Evolutionary conservation across 169 alveolate genomes (phyloP), one percentile per base, ranked within the genome.

Genomic region (Plasmodium gonderi): DNA sequence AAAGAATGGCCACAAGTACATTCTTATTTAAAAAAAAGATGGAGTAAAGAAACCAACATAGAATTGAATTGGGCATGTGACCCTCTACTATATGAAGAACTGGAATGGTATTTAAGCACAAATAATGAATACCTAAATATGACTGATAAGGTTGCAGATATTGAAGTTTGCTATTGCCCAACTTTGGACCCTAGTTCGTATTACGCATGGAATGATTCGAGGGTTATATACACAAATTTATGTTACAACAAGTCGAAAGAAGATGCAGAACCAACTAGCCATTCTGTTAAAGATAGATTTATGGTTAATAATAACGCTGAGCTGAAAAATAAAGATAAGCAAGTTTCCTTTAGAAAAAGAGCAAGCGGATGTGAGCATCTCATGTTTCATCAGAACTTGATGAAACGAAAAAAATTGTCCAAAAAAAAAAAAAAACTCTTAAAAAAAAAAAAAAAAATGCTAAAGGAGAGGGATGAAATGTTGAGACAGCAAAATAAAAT

Each of bases 121-220:
- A 91, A 91, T 80, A 92, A 91, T 60, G 94, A 91, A 92, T 93
- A 79, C 23, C 89, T 90, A 20, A 94, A 94, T 36, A 82, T 80
- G 94, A 85, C 96, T 8, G 92, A 83, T 17, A 77, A 51, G 42
- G 96, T 94, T 29, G 94, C 91, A 47, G 94, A 94, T 40, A 91
- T 91, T 74, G 95, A 94, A 64, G 94, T 94, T 5, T 94, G 96
- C 44, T 94, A 79, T 54, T 94, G 96, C 67, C 95, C 94, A 26
- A 94, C 96, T 26, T 74, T 94, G 23, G 79, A 94, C 14, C 96
- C 96, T 4, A 72, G 76, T 26, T 91, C 91, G 14, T 82, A 89
- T 65, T 94, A 91, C 80, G 96, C 95, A 2, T 94, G 96, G 96
- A 94, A 91, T 77, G 96, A 94, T 38, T 94, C 96, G 40, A 91